phyloP scores from a whole-genome alignment of 2,329 filamentous ascomycete genomes.

The Colletotrichum sansevieriae region DNA sequence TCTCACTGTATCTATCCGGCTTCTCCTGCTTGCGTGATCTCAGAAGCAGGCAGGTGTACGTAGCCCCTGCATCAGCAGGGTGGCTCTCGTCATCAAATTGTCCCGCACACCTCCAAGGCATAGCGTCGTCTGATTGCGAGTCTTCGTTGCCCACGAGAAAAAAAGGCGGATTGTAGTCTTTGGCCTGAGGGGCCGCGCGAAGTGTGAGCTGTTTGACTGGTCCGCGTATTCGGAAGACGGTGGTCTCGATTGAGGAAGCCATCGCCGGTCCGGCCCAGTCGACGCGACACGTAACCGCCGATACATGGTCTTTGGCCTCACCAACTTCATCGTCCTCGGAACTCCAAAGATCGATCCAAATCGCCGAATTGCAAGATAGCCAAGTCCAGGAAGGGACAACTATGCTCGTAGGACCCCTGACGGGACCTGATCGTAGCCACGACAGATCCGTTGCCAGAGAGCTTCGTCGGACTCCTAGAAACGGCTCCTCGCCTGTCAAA shows the following conservation, averaged over 20 bases:
- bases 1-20: background rate
- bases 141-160: background rate
- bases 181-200: background rate
- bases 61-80: background rate
- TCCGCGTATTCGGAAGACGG: background rate
- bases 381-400: constrained; percentile 22
- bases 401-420: background rate
- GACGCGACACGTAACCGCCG: background rate
- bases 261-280: constrained; percentile 18
- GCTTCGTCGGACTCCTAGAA: background rate
- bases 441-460: constrained; percentile 9
- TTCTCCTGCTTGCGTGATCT: background rate
- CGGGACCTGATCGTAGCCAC: background rate
- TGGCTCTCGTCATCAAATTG: constrained; percentile 12
- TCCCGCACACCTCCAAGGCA: constrained; percentile 1
- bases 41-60: constrained; percentile 15
- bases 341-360: background rate
- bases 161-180: background rate
- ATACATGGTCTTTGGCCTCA: background rate
- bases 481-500: background rate
- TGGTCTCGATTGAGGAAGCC: background rate
- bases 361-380: constrained; percentile 14
- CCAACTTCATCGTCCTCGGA: too few relatives aligned
- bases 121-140: background rate
- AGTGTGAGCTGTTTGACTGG: background rate